phyloP scores from a whole-genome alignment of 192 early-diverging fungal genomes.

The Backusella psychrophila region DNA sequence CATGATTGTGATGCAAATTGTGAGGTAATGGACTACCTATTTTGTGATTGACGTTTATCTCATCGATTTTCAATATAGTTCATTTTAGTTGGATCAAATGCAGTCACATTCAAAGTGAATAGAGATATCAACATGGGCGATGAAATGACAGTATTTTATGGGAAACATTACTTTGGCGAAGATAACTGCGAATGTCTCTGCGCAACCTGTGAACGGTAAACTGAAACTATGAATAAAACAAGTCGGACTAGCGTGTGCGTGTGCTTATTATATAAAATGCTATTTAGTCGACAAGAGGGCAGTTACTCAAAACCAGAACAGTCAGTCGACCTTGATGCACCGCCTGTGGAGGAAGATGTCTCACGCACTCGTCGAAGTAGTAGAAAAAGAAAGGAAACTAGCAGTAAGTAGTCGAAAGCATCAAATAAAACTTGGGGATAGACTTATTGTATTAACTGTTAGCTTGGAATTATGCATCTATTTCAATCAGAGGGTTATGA shows the following conservation, averaged over 20 bases:
- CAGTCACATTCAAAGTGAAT: constrained; percentile 53
- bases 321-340: not conserved
- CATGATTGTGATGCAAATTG: constrained; percentile 62
- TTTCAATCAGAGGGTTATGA: not conserved
- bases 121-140: constrained; percentile 50
- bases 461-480: not conserved
- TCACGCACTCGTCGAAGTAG: not conserved
- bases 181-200: constrained; percentile 61
- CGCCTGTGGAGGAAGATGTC: no score
- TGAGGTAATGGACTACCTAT: constrained; percentile 21
- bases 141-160: constrained; percentile 61
- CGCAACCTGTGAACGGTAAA: constrained; percentile 52
- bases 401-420: not conserved
- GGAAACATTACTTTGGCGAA: constrained; percentile 59
- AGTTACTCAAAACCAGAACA: not conserved
- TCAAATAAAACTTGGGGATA: not conserved
- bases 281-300: not conserved
- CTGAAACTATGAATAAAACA: not conserved
- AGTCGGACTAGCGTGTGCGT: not conserved
- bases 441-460: not conserved
- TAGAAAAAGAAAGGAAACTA: not conserved
- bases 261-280: not conserved
- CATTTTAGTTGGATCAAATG: constrained; percentile 44
- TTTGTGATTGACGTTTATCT: no score
- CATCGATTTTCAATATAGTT: constrained; percentile 12